phyloP scores from a whole-genome alignment of 179 eudicot species.

The Actinidia polygama region DNA sequence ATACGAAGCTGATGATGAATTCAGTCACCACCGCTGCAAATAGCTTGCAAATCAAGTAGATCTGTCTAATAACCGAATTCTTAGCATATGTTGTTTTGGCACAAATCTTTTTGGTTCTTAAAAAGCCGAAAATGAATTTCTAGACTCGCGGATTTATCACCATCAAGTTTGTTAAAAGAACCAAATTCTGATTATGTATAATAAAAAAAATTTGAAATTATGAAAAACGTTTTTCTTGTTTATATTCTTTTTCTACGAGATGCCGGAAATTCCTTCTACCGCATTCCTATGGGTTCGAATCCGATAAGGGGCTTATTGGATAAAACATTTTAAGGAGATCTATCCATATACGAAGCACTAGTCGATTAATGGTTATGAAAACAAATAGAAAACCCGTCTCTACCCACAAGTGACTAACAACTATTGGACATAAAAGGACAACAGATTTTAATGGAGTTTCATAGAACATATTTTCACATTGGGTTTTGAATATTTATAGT shows the following conservation, averaged over 20 bases:
- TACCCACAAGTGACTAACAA: neutral
- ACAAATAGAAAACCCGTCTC: neutral
- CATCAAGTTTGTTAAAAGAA: too few relatives aligned
- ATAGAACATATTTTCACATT: neutral
- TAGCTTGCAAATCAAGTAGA: constrained; percentile 79
- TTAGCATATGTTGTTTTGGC: neutral
- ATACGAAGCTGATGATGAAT: constrained; percentile 78
- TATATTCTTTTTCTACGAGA: neutral
- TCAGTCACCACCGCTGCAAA: constrained; percentile 85
- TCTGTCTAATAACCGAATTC: constrained; percentile 84
- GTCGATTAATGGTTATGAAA: neutral
- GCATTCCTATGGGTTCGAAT: too few relatives aligned
- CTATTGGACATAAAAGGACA: neutral
- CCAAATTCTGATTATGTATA: too few relatives aligned
- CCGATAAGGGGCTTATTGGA: too few relatives aligned
- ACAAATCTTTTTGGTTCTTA: neutral
- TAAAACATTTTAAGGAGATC: too few relatives aligned
- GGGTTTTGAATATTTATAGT: neutral
- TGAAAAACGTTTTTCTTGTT: neutral
- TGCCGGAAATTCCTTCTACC: too few relatives aligned
- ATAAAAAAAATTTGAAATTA: too few relatives aligned
- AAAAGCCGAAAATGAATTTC: too few relatives aligned
- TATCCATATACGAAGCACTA: too few relatives aligned
- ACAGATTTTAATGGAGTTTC: neutral
- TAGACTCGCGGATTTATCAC: too few relatives aligned